Evolutionary conservation across 1,139 yeast genomes (phyloP).

Genomic region (Diutina neorugosa): DNA sequence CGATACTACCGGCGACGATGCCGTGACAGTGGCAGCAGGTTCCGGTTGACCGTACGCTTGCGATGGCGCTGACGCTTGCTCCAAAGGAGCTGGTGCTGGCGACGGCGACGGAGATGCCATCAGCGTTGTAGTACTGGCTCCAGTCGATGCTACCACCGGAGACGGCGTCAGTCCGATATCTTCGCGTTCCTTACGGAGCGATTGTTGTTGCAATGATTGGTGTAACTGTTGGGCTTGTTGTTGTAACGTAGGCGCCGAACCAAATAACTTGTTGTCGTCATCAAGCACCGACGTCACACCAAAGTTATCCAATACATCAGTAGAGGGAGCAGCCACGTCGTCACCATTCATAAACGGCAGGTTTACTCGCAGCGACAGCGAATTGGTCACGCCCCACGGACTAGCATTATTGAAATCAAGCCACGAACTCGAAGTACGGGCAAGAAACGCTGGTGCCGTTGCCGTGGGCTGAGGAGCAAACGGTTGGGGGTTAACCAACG

Average conservation of each 20-base stretch:
- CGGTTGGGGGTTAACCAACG: conserved; percentile 4
- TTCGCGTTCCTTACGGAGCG: not conserved
- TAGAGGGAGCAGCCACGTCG: not conserved
- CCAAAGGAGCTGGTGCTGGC: not conserved
- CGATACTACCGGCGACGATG: no score
- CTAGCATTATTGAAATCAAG: not conserved
- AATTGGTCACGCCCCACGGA: not conserved
- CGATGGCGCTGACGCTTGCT: not conserved
- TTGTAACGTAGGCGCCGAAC: not conserved
- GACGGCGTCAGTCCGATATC: not conserved
- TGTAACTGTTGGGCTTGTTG: not conserved
- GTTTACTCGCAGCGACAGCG: not conserved
- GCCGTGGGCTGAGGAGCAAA: not conserved
- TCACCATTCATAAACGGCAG: conserved; percentile 4
- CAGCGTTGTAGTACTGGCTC: not conserved
- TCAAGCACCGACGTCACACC: not conserved
- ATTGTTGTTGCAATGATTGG: not conserved
- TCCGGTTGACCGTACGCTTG: conserved; percentile 7
- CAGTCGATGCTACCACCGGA: not conserved
- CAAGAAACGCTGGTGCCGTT: not conserved
- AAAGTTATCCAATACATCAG: conserved; percentile 2
- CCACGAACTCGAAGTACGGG: not conserved
- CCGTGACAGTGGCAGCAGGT: conserved; percentile 10
- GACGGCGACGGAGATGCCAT: not conserved
- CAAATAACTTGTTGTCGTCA: not conserved